These are phyloP conservation scores for Curvularia sp. DNA, from an alignment of 2,329 filamentous ascomycete species.

Conservation along the genomic window DNA sequence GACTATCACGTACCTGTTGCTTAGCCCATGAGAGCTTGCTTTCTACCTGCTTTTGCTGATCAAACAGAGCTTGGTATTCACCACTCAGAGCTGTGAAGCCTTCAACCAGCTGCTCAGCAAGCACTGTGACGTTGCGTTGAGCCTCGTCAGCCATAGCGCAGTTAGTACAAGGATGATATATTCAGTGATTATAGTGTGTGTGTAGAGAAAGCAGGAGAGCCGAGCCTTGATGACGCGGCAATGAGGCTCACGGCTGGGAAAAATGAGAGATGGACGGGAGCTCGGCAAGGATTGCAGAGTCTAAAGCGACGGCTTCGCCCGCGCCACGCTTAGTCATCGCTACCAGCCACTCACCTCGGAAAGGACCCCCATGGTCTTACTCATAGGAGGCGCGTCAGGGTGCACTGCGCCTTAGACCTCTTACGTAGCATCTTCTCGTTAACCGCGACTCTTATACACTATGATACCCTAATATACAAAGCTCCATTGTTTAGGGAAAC, in stretches of 20 bases:
- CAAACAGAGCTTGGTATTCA: conserved; percentile 57
- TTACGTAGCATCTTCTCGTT: conserved; percentile 44
- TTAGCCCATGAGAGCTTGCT: conserved; percentile 57
- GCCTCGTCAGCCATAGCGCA: conserved; percentile 38
- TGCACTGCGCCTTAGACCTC: conserved; percentile 40
- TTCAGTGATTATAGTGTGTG: background rate
- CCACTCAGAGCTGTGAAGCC: conserved; percentile 58
- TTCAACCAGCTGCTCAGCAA: conserved; percentile 54
- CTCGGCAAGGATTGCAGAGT: conserved; percentile 25
- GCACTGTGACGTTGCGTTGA: conserved; percentile 38
- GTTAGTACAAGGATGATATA: conserved; percentile 20
- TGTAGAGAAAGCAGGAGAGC: conserved; percentile 16
- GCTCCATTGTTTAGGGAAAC: conserved; percentile 7
- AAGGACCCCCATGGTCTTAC: conserved; percentile 24
- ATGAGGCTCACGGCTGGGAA: conserved; percentile 27
- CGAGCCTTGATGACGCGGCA: conserved; percentile 37
- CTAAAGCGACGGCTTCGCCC: conserved; percentile 17
- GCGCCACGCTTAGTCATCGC: conserved; percentile 25
- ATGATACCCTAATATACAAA: conserved; percentile 26
- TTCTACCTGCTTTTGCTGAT: conserved; percentile 56
- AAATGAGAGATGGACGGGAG: conserved; percentile 22
- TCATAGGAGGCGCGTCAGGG: conserved; percentile 41
- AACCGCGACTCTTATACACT: conserved; percentile 29
- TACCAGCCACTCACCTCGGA: conserved; percentile 18
- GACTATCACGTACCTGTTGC: conserved; percentile 54